phyloP scores from a whole-genome alignment of 176 grass and related monocot species.

The Olyra latifolia region DNA sequence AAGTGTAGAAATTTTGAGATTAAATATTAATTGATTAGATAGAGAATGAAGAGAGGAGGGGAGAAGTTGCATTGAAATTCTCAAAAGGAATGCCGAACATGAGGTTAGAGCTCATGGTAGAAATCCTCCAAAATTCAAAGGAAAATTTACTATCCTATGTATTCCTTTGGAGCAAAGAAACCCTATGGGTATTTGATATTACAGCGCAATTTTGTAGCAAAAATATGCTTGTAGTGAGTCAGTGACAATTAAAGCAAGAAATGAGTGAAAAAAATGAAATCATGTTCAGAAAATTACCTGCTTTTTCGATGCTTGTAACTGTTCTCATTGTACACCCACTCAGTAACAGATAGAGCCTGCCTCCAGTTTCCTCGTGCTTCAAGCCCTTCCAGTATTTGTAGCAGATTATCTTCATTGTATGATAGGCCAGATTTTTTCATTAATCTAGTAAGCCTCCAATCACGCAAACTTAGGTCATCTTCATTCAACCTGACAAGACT shows the following conservation, averaged over 20 bases:
- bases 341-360: conserved; percentile 68
- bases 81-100: no score
- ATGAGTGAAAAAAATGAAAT: not conserved
- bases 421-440: conserved; percentile 66
- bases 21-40: no score
- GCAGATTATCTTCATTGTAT: conserved; percentile 73
- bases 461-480: conserved; percentile 48
- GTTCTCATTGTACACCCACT: conserved; percentile 91
- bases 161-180: no score
- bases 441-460: conserved; percentile 85
- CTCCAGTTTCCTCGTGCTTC: conserved; percentile 69
- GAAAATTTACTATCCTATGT: no score
- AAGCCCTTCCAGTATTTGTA: conserved; percentile 71
- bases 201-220: not conserved
- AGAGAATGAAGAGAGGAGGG: no score
- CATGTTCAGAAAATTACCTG: conserved; percentile 50
- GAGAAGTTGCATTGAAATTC: no score
- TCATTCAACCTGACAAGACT: conserved; percentile 47
- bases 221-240: not conserved
- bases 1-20: no score
- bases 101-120: no score
- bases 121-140: no score
- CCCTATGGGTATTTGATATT: not conserved
- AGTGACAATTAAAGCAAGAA: not conserved
- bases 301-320: conserved; percentile 76